phyloP scores from a whole-genome alignment of 805 yeast genomes.

The Metschnikowia continentalis region DNA sequence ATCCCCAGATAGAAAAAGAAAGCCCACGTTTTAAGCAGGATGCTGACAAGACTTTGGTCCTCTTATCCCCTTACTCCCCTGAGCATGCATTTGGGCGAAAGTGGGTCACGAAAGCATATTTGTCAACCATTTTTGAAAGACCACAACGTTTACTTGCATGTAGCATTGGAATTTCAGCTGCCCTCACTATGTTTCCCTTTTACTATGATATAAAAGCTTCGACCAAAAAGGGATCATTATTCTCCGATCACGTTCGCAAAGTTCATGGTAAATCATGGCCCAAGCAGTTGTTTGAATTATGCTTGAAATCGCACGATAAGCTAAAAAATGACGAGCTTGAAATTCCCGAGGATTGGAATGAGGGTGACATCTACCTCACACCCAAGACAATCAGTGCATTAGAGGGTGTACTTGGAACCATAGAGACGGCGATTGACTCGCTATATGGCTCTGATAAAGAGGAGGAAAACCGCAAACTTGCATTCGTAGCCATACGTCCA shows the following conservation, averaged over 20 bases:
- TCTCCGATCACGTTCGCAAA: conserved; percentile 55
- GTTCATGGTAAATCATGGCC: conserved; percentile 82
- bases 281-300: conserved; percentile 49
- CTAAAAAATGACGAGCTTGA: conserved; percentile 54
- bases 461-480: conserved; percentile 33
- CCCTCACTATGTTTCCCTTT: conserved; percentile 63
- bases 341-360: conserved; percentile 78
- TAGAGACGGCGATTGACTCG: conserved; percentile 65
- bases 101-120: conserved; percentile 70
- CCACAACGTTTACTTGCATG: conserved; percentile 77
- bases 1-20: conserved; percentile 39
- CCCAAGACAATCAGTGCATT: conserved; percentile 64
- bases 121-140: conserved; percentile 70
- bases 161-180: conserved; percentile 75
- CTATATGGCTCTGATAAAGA: conserved; percentile 20
- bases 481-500: conserved; percentile 70
- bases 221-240: conserved; percentile 44
- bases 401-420: conserved; percentile 72
- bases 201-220: conserved; percentile 49
- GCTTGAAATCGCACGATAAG: conserved; percentile 54
- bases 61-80: conserved; percentile 66
- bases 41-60: conserved; percentile 49
- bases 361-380: conserved; percentile 75
- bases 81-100: conserved; percentile 69
- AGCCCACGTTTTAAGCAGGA: conserved; percentile 34